Conservation (phyloP, 148 eudicot species). For the Nyssa sinensis region DNA sequence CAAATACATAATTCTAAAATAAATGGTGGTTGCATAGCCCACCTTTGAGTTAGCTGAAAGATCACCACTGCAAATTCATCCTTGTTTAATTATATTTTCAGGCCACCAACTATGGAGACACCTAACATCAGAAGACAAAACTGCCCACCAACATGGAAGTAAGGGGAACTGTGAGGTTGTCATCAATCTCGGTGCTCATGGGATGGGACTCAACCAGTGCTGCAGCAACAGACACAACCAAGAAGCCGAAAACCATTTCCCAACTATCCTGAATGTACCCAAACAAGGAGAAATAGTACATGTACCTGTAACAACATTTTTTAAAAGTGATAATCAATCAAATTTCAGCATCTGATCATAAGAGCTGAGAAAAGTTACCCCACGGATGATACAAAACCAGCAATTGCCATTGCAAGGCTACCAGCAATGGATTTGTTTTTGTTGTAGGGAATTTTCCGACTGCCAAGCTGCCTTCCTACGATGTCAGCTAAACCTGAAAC, state of each 20-base stretch:
- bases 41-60: background rate
- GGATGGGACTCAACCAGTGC: slow-evolving; percentile 87
- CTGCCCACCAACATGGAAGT: slow-evolving; percentile 59
- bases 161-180: slow-evolving; percentile 80
- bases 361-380: slow-evolving; percentile 39
- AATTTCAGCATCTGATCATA: background rate
- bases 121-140: slow-evolving; percentile 45
- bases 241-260: slow-evolving; percentile 57
- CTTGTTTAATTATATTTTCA: background rate
- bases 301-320: slow-evolving; percentile 50
- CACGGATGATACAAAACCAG: slow-evolving; percentile 74
- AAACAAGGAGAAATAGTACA: slow-evolving; percentile 71
- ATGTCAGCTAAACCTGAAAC: slow-evolving; percentile 83
- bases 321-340: background rate
- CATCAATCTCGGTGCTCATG: slow-evolving; percentile 69
- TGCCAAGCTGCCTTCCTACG: slow-evolving; percentile 74
- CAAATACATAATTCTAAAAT: background rate
- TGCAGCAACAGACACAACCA: slow-evolving; percentile 55
- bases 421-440: slow-evolving; percentile 69
- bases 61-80: background rate
- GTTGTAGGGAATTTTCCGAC: slow-evolving; percentile 66
- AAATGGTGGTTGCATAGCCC: background rate
- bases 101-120: background rate
- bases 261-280: slow-evolving; percentile 69
- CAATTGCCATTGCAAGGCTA: slow-evolving; percentile 70